Evolutionary conservation across 768 basidiomycete genomes (phyloP).

Genomic region (Suillus luteus): DNA sequence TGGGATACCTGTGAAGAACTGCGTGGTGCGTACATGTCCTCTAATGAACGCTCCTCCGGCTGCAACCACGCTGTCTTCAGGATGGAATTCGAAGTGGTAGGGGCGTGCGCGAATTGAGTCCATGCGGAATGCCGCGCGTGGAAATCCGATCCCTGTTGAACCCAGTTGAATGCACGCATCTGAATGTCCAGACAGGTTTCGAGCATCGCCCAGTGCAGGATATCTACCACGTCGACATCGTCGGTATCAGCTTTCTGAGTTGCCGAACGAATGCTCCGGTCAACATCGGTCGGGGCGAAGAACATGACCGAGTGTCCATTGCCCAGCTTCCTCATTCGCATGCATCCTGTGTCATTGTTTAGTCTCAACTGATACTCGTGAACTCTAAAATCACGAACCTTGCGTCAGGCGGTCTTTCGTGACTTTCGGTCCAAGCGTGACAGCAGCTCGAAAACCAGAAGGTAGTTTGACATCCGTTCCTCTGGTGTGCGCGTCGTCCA

Average conservation of each 20-base stretch:
- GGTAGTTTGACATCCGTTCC: conserved; percentile 41
- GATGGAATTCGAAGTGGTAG: neutral
- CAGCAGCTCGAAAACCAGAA: conserved; percentile 40
- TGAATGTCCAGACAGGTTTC: conserved; percentile 47
- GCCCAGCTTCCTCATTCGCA: conserved; percentile 55
- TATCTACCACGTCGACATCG: conserved; percentile 27
- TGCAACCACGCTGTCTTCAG: conserved; percentile 39
- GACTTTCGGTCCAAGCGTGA: conserved; percentile 50
- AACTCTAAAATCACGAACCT: neutral
- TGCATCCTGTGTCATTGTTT: conserved; percentile 41
- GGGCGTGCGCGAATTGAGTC: conserved; percentile 15
- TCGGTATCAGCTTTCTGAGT: conserved; percentile 15
- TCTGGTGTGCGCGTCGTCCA: neutral
- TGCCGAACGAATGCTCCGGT: conserved; percentile 36
- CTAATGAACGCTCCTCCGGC: conserved; percentile 42
- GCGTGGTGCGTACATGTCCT: conserved; percentile 34
- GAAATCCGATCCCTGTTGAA: conserved; percentile 36
- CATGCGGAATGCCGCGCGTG: conserved; percentile 20
- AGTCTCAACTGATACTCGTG: neutral
- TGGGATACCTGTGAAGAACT: neutral
- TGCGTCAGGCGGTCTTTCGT: conserved; percentile 43
- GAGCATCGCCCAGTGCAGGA: conserved; percentile 46
- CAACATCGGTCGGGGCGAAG: conserved; percentile 46
- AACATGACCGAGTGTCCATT: conserved; percentile 48
- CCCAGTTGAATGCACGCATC: conserved; percentile 44